Evolutionary conservation across 2,329 filamentous ascomycete species (phyloP).

Genomic region (Orbilia ellipsospora): DNA sequence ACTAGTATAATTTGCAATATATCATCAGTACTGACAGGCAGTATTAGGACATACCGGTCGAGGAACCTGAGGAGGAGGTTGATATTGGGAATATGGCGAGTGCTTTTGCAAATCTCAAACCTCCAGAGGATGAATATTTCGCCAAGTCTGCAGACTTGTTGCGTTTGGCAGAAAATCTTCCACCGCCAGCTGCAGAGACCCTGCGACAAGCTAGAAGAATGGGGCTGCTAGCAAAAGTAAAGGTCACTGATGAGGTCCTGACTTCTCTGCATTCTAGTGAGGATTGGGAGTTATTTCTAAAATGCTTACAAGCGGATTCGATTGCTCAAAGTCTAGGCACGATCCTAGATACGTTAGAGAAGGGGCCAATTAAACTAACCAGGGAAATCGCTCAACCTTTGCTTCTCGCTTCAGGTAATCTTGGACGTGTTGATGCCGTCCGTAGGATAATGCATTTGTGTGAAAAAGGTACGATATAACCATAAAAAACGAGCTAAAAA

Average conservation of each 20-base stretch:
- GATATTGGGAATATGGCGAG: slow-evolving; percentile 12
- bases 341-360: not conserved
- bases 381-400: slow-evolving; percentile 8
- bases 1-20: too few species aligned
- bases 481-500: not conserved
- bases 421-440: not conserved
- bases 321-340: not conserved
- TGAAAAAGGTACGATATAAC: slow-evolving; percentile 11
- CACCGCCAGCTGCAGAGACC: not conserved
- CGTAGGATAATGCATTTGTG: slow-evolving; percentile 8
- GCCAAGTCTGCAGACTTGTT: not conserved
- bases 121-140: not conserved
- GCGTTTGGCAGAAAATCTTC: not conserved
- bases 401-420: not conserved
- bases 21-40: not conserved
- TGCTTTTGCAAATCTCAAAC: slow-evolving; percentile 9
- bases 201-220: not conserved
- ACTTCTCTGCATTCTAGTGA: not conserved
- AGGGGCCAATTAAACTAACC: not conserved
- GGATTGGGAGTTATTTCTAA: slow-evolving; percentile 3
- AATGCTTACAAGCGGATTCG: not conserved
- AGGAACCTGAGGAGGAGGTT: slow-evolving; percentile 9
- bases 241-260: not conserved
- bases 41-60: slow-evolving; percentile 7
- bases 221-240: slow-evolving; percentile 1